Evolutionary conservation across 164 flowering plant genomes (phyloP).

Genomic region (Berberis vulgaris): DNA sequence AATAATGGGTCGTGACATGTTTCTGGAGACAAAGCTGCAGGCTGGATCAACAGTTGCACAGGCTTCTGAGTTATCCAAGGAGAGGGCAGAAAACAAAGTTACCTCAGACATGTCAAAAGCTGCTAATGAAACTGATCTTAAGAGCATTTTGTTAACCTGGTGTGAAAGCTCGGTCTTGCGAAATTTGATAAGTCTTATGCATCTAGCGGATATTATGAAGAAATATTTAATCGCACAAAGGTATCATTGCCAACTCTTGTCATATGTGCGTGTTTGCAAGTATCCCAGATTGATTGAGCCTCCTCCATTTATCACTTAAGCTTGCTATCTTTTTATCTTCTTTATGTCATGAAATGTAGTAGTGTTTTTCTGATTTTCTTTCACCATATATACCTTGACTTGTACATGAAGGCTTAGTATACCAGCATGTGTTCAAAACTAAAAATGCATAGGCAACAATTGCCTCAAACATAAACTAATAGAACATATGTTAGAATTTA

Average conservation of each 20-base stretch:
- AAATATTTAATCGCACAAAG: conserved; percentile 38
- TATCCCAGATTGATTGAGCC: no score
- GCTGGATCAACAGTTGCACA: conserved; percentile 33
- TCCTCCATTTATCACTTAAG: no score
- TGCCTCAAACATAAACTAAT: no score
- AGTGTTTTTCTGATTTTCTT: no score
- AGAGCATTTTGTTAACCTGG: conserved; percentile 45
- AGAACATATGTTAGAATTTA: no score
- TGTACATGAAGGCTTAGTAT: no score
- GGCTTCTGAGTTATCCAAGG: conserved; percentile 23
- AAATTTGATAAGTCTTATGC: conserved; percentile 46
- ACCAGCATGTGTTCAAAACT: no score
- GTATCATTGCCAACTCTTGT: conserved; percentile 21
- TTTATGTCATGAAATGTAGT: no score
- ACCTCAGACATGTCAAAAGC: conserved; percentile 21
- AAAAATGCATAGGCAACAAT: no score
- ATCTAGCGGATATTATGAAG: conserved; percentile 41
- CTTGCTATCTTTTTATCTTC: no score
- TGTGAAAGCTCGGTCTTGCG: conserved; percentile 33
- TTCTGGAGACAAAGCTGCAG: conserved; percentile 53
- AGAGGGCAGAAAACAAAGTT: conserved; percentile 13
- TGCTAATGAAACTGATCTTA: conserved; percentile 17
- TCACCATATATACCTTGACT: no score
- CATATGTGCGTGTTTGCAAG: neutral
- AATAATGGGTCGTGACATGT: conserved; percentile 57